Base-by-base conservation (phyloP, 1,139 yeast species). In the Yamadazyma kanchanaburiensis region DNA sequence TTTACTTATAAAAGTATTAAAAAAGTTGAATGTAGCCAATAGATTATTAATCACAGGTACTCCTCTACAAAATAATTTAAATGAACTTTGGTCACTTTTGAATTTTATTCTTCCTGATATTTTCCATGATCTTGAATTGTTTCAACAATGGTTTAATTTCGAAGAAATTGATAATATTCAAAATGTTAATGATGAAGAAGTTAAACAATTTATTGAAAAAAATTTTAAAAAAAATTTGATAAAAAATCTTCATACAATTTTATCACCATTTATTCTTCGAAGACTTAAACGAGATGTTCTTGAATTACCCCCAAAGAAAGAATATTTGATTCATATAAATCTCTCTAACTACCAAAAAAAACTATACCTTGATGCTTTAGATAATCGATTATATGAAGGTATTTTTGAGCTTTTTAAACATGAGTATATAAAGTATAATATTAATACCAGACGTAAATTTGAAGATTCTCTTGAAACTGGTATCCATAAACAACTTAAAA, bases 121-220 rank as follows among this genome's bases (percentile, higher is more conserved):
- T 22, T 91, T 91, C 55, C 85, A 86, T 29, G 97, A 91, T 54
- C 69, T 88, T 38, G 91, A 82, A 31, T 68, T 87, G 26, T 91
- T 91, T 51, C 94, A 88, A 51, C 84, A 81, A 48, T 91, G 97
- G 96, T 91, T 91, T 56, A 94, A 89, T 53, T 84, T 84, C 45
- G 74, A 76, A 42, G 74, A 77, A 49, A 43, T 73, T 31, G 69
- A 73, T 3, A 35, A 40, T 27, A 57, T 57, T 38, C 64, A 59
- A 30, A 71, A 60, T 9, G 55, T 55, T 8, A 55, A 55, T 1
- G 66, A 58, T 21, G 58, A 52, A 28, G 61, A 57, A 33, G 57
- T 60, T 1, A 70, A 45, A 39, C 55, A 31, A 30, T 42, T 80
- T 16, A 74, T 83, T 21, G 76, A 78, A 37, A 67, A 76, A 17